These are phyloP conservation scores for Mesostigma viride DNA, from an alignment of 139 green algal genomes.

Conservation along the genomic window DNA sequence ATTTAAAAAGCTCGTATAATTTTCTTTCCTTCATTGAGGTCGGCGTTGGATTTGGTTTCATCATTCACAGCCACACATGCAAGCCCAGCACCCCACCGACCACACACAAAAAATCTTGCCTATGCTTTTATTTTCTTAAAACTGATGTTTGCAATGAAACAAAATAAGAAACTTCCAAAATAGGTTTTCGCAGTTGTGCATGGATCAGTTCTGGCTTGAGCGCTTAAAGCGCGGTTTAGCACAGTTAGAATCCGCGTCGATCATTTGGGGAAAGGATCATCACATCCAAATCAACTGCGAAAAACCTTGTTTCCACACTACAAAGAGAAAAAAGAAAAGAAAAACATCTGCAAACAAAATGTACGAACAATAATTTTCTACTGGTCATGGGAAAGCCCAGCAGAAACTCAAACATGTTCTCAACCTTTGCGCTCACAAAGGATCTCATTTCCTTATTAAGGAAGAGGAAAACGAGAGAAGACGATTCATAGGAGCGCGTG, in stretches of 20 bases:
- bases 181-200: too few relatives aligned
- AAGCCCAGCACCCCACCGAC: neutral
- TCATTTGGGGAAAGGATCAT: constrained; percentile 42
- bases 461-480: neutral
- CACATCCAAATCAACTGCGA: constrained; percentile 16
- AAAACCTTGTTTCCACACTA: neutral
- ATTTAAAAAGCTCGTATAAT: constrained; percentile 15
- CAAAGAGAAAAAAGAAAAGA: neutral
- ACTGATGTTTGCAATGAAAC: too few relatives aligned
- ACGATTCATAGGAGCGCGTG: too few relatives aligned
- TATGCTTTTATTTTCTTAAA: too few relatives aligned
- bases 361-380: too few relatives aligned
- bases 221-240: constrained; percentile 9
- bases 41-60: neutral
- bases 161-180: too few relatives aligned
- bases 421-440: neutral
- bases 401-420: too few relatives aligned
- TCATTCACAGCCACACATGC: neutral
- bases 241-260: constrained; percentile 36
- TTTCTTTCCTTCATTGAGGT: constrained; percentile 16
- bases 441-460: neutral
- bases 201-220: constrained; percentile 8
- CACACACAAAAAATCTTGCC: too few relatives aligned
- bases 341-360: neutral
- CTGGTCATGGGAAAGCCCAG: too few relatives aligned